Evolutionary conservation across 2,329 filamentous ascomycete species (phyloP), one percentile per base, ranked within the genome.

Genomic region (Diaporthe amygdali): DNA sequence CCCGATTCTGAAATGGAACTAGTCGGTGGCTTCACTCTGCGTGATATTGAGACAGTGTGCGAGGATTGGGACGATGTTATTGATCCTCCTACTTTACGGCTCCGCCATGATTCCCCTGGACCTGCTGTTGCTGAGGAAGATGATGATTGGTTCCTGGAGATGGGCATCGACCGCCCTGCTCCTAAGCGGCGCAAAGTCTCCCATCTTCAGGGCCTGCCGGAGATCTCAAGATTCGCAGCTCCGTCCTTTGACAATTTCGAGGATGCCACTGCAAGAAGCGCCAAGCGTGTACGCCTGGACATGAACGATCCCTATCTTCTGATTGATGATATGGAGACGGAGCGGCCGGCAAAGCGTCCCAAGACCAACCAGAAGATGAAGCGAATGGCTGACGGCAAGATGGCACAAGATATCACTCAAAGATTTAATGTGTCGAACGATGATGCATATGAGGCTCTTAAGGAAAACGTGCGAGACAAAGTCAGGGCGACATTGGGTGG

Each of bases 401-500:
- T 94, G 51, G 90, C 91, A 3, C 93, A 92, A 68, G 91, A 94
- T 69, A 88, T 97, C 44, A 90, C 90, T 46, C 90, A 92, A 75
- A 92, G 96, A 51, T 99, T 97, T 86, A 98, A 98, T 79, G 93
- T 97, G 71, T 97, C 95, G 37, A 98, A 98, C 74, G 96, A 99
- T 78, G 93, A 96, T 71, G 95, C 95, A 2, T 99, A 99, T 80
- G 95, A 98, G 78, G 90, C 95, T 72, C 89, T 99, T 54, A 98
- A 98, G 82, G 95, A 97, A 81, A 98, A 98, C 78, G 95, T 97
- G 78, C 94, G 97, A 83, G 95, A 94, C 86, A 98, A 97, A 82
- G 94, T 99, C 73, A 91, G 96, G 75, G 96, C 95, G 66, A 97
- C 94, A 1, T 89, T 99, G 72, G 94, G 95, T 55, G 96, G 95